Base-by-base conservation (phyloP, 169 alveolate genomes). In the Cryptosporidium ubiquitum region DNA sequence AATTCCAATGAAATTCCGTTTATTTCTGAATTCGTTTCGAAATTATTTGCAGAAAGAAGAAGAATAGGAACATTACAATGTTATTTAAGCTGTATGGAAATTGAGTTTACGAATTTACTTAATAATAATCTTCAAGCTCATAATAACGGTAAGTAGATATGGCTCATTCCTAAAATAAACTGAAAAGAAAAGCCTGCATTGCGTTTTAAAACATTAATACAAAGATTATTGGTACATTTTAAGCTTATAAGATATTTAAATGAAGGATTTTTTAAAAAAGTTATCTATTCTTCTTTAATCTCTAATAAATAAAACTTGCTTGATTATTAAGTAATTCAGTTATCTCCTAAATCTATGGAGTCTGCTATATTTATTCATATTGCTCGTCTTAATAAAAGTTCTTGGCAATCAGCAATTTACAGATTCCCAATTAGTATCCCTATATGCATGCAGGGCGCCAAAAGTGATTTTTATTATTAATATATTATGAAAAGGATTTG, bases 371-470 rank as follows among this genome's bases (percentile, higher is more conserved):
- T 47, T 47, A 1, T 12, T 6, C 9, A 14, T 40, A 40, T 47
- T 47, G 1, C 14, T 42, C 51, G 14, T 9, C 55, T 64, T 16
- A 14, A 64, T 64, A 3, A 64, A 31, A 14, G 2, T 44, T 14
- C 55, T 7, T 40, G 1, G 9, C 20, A 12, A 60, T 26, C 5
- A 18, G 7, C 9, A 20, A 7, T 60, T 31, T 9, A 6, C 16
- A 57, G 29, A 37, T 73, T 52, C 26, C 31, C 37, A 40, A 23
- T 7, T n/a, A 20, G 35, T 20, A 23, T 55, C 37, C 18, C 66
- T 55, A 1, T 55, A 1, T 58, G 70, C 85, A 73, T 73, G 85
- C 71, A 35, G 52, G 85, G 71, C 70, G 85, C 70, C 42, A 31
- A 3, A n/a, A 1, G 4, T 3, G 16, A 20, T 33, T 5, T n/a